Base-by-base conservation (phyloP, 495 filamentous ascomycete genomes). In the Hypoxylon perforatum region DNA sequence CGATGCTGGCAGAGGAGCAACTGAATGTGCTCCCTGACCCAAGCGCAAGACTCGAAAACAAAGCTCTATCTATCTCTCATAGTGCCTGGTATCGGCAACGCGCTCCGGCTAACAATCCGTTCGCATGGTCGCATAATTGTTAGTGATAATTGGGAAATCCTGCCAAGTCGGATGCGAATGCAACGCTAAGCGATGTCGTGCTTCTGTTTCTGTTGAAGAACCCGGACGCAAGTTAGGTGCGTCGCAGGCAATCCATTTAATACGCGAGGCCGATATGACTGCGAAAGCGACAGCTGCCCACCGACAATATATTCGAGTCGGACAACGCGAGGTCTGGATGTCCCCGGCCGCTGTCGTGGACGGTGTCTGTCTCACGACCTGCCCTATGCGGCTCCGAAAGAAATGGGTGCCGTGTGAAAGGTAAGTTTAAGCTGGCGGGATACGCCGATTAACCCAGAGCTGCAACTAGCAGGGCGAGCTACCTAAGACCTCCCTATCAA, bases 401-500 rank as follows among this genome's bases (percentile, higher is more conserved):
- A 28, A 15, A 39, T 48, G 4, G 17, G 39, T 6, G 33, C 11
- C 42, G 21, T 44, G 21, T 44, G 23, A 18, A 41, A 21, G 18
- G 2, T 45, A 45, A 17, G 7, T 17, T 22, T 14, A 22, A 9
- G 46, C 21, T 11, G 19, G 21, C 22, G 18, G 15, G 25, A 39
- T 21, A 49, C 41, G 48, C 55, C 25, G 48, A 55, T 59, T 22
- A 22, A 53, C 38, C 18, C 44, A 38, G 15, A 47, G 45, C 6
- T 18, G 17, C 12, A 30, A 18, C 39, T 19, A 44, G 25, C 8
- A 28, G 25, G 25, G 25, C 25, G 25, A 28, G 25, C 25, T 44
- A 47, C 22, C n/a, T 25, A 22, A 36, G 46, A 70, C 67, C 63
- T 67, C 58, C 68, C 53, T 60, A 63, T 71, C 62, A 25, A 19